Base-by-base conservation (phyloP, 2,329 filamentous ascomycete genomes). In the Grosmannia huntii region DNA sequence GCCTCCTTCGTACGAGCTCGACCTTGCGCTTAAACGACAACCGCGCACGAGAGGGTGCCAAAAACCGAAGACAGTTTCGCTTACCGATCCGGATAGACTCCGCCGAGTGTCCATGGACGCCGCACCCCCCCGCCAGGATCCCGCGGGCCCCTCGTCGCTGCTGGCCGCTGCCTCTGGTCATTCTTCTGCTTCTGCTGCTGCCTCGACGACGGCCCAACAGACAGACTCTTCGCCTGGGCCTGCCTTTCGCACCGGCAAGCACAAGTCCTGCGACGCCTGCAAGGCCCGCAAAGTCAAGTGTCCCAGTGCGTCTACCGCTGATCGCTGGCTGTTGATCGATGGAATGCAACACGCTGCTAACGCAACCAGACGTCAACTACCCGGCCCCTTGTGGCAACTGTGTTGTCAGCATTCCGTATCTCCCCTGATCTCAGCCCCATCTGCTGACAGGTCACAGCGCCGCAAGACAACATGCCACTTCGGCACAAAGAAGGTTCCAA, bases 281-380 rank as follows among this genome's bases (percentile, higher is more conserved):
- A 72, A 72, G 62, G 59, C 63, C n/a, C 69, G 72, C 48, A 74
- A 74, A 62, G 71, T 73, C 23, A 69, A 71, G 56, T 74, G 71
- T 61, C 66, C 67, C 23, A 67, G 71, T 73, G 65, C 56, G 64
- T 62, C 27, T 16, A 5, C 11, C 21, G 9, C 16, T 46, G 44
- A 46, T n/a, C 9, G 31, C 9, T 33, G 31, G 28, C 28, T 4
- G 7, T 4, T 7, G 28, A 28, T 28, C 28, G 28, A 28, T 7
- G 28, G 28, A 4, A 28, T 28, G 5, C 28, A 28, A 7, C 28
- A 28, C 28, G 2, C 28, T 10, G 19, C 27, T 19, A n/a, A 21
- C 48, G 28, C 5, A 1, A 16, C 7, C 59, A 65, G 52, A 63
- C 62, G 46, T 41, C 19, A 21, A 56, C 46, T 61, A 59, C 14